Evolutionary conservation across 441 rosid species (phyloP), one percentile per base, ranked within the genome.

Genomic region (Bocquillonia castaneifolia): DNA sequence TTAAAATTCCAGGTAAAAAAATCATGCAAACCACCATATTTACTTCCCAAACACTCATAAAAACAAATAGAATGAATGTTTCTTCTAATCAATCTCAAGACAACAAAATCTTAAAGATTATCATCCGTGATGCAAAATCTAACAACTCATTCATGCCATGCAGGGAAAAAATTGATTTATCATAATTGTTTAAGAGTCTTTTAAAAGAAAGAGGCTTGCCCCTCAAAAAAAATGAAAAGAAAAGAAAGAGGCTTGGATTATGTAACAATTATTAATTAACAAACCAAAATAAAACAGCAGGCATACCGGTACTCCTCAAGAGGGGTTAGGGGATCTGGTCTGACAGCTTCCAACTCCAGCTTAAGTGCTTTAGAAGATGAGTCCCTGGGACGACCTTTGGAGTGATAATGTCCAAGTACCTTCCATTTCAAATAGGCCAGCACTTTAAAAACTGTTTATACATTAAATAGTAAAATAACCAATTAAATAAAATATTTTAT

Each of bases 221-320:
- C 3, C 6, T n/a, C n/a, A n/a, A n/a, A n/a, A n/a, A n/a, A n/a
- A n/a, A n/a, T n/a, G n/a, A n/a, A n/a, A n/a, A n/a, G n/a, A 50
- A 17, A 34, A 36, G 31, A 22, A 25, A 52, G 52, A 63, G 6
- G 36, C 47, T 25, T 29, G n/a, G n/a, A n/a, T n/a, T n/a, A n/a
- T n/a, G n/a, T n/a, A n/a, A n/a, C n/a, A n/a, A n/a, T 48, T 28
- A 67, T n/a, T 63, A 54, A 17, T 32, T 53, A 36, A 6, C 65
- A 54, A 42, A 48, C 26, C 22, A 56, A 75, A 64, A 69, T 9
- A 64, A 63, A 72, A 75, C 64, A 51, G 48, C 5, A 59, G 34
- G 39, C 69, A 70, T 79, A 92, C 99, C 99, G 77, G 74, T 92
- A 89, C 81, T 96, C 99, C 82, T 96, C 98, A 6, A 96, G 96